Conservation (phyloP, 768 basidiomycete genomes). For the Podaxis sp. region DNA sequence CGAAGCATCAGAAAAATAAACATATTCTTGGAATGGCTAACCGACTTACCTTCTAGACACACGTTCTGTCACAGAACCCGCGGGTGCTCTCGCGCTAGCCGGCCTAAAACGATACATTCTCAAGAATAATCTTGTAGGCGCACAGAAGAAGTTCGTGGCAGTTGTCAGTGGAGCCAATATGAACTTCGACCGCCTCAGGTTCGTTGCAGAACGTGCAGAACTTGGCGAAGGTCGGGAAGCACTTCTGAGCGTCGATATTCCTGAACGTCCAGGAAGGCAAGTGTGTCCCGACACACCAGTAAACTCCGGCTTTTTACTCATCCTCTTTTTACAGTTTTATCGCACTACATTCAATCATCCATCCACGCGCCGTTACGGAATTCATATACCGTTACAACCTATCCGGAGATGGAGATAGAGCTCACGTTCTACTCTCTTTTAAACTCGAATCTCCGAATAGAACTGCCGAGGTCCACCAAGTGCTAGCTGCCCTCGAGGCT, state of each 20-base stretch:
- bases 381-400: constrained; percentile 90
- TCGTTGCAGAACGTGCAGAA: constrained; percentile 98
- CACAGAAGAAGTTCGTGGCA: constrained; percentile 86
- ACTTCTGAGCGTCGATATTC: constrained; percentile 90
- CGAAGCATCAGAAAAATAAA: not conserved
- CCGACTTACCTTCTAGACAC: constrained; percentile 59
- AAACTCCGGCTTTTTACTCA: constrained; percentile 6
- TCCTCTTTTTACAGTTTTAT: constrained; percentile 63
- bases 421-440: constrained; percentile 92
- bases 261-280: constrained; percentile 89
- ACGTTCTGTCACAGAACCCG: constrained; percentile 93
- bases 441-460: constrained; percentile 66
- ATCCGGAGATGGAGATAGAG: constrained; percentile 50
- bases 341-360: constrained; percentile 80
- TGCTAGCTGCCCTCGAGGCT: constrained; percentile 62
- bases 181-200: constrained; percentile 96
- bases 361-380: constrained; percentile 92
- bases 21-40: not conserved
- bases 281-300: constrained; percentile 20
- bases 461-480: constrained; percentile 57
- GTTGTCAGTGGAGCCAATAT: constrained; percentile 97
- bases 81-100: constrained; percentile 90
- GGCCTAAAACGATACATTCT: constrained; percentile 88
- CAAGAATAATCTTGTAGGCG: constrained; percentile 77
- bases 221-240: constrained; percentile 95